A percentile compares a stretch with the other conserved stretches of the same genome.
These are phyloP conservation scores for Melanopsichium pennsylvanicum DNA, from an alignment of 1,284 basidiomycete species.

Conservation along the genomic window DNA sequence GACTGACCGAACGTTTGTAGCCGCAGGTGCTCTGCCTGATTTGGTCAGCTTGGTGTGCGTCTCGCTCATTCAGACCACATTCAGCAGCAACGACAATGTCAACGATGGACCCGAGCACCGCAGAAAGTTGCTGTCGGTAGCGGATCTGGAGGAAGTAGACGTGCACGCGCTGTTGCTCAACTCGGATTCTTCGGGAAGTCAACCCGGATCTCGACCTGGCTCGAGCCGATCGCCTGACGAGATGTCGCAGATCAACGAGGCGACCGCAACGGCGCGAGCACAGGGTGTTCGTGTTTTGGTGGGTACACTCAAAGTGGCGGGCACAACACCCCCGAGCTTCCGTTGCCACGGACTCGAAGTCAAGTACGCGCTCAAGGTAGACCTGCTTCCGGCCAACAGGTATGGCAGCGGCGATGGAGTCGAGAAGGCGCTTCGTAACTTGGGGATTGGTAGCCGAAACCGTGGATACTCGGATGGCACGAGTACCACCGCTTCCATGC, in stretches of 20 bases:
- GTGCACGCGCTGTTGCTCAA: conserved; percentile 43
- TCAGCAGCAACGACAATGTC: conserved; percentile 50
- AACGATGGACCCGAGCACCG: conserved; percentile 55
- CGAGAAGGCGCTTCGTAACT: conserved; percentile 29
- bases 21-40: conserved; percentile 32
- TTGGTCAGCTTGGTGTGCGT: conserved; percentile 53
- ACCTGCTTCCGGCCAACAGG: conserved; percentile 48
- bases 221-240: conserved; percentile 34
- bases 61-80: conserved; percentile 55
- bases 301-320: conserved; percentile 48
- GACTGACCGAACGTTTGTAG: conserved; percentile 37
- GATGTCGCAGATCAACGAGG: conserved; percentile 41
- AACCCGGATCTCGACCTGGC: conserved; percentile 29
- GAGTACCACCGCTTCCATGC: conserved; percentile 42
- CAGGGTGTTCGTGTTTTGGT: conserved; percentile 52
- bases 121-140: conserved; percentile 50
- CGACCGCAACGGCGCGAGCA: conserved; percentile 25
- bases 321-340: conserved; percentile 51
- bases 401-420: conserved; percentile 24
- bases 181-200: conserved; percentile 31
- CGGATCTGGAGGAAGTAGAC: conserved; percentile 59
- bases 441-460: conserved; percentile 24
- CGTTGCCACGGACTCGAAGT: conserved; percentile 59
- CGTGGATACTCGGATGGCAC: conserved; percentile 35
- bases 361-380: conserved; percentile 61